phyloP scores from a whole-genome alignment of 2,329 filamentous ascomycete genomes.

The Aspergillus aculeatinus region DNA sequence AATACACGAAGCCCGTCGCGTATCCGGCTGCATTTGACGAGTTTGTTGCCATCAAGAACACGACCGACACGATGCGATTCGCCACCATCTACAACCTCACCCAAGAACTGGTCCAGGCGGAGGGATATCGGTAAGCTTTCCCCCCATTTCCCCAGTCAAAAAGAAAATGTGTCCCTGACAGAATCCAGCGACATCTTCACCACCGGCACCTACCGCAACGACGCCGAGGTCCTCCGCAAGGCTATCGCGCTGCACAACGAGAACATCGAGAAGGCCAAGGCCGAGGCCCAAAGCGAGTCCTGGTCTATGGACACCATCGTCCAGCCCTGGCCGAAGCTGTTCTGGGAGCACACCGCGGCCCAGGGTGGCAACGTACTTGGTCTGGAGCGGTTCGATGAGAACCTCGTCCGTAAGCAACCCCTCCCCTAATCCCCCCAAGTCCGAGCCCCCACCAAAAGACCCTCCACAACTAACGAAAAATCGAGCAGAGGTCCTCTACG shows the following conservation, averaged over 20 bases:
- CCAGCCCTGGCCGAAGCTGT: constrained; percentile 45
- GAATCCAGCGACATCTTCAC: constrained; percentile 16
- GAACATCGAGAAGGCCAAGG: constrained; percentile 20
- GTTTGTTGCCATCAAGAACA: constrained; percentile 17
- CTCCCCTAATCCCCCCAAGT: neutral
- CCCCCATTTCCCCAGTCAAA: no score
- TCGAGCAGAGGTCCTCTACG: constrained; percentile 20
- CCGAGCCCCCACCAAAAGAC: neutral
- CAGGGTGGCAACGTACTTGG: constrained; percentile 38
- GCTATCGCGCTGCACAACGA: constrained; percentile 18
- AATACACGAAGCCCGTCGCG: constrained; percentile 11
- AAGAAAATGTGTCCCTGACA: neutral
- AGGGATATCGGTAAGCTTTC: constrained; percentile 16
- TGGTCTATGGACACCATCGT: constrained; percentile 28
- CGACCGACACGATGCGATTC: constrained; percentile 15
- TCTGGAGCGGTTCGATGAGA: constrained; percentile 34
- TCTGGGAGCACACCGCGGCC: constrained; percentile 35
- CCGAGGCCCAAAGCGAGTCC: constrained; percentile 7
- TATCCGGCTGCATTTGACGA: constrained; percentile 13
- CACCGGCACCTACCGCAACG: constrained; percentile 25
- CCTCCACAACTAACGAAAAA: neutral
- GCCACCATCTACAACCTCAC: constrained; percentile 20
- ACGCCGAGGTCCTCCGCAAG: constrained; percentile 18
- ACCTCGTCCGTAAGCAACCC: constrained; percentile 17
- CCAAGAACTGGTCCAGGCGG: constrained; percentile 19